Conservation (phyloP, 768 basidiomycete genomes). For the Russula sp. region DNA sequence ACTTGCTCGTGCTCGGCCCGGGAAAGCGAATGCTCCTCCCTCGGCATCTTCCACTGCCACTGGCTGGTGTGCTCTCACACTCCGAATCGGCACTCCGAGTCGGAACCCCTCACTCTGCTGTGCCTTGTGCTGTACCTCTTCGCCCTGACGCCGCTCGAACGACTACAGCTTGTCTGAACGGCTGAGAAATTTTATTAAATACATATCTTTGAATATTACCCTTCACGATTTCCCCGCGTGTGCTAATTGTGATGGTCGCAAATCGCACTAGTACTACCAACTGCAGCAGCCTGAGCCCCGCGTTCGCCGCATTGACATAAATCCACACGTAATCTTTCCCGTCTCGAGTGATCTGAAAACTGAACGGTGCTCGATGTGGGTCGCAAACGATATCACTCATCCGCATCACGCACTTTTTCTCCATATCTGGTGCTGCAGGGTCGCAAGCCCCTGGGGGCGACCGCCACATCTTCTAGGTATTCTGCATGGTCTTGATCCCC, state of each 20-base stretch:
- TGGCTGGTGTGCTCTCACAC: no score
- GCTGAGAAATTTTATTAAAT: no score
- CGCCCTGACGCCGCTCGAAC: no score
- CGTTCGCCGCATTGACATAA: no score
- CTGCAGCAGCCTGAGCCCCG: no score
- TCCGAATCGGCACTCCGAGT: no score
- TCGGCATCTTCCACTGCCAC: neutral
- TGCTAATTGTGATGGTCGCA: neutral
- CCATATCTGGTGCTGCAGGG: neutral
- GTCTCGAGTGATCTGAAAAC: neutral
- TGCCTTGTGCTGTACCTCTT: no score
- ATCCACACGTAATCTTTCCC: neutral
- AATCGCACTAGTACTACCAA: no score
- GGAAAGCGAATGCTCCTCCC: neutral
- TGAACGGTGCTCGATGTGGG: neutral
- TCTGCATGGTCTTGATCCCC: no score
- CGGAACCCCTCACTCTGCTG: no score
- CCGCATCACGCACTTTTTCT: neutral
- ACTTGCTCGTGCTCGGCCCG: neutral
- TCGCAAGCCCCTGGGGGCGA: neutral
- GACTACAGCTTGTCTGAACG: no score
- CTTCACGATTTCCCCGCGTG: neutral
- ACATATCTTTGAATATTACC: no score
- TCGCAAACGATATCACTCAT: neutral
- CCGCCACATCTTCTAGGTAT: neutral